Base-by-base conservation (phyloP, 306 rosid species). In the Cajanus cajan region DNA sequence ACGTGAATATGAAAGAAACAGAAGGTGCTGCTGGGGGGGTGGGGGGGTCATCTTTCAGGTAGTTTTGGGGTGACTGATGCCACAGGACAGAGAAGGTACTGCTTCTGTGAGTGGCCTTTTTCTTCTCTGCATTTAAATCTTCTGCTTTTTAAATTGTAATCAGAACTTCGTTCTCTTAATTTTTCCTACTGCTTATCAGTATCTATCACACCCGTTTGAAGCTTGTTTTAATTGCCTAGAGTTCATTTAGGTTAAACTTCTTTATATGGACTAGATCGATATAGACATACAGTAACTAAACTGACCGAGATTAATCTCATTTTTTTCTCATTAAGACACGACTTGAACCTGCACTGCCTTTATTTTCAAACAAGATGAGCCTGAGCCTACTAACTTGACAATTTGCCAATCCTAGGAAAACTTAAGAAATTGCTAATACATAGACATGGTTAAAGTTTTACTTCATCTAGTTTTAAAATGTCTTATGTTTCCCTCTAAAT, bases 341-440 rank as follows among this genome's bases (percentile, higher is more conserved):
- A 6, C 18, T 58, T 58, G 39, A 58, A 14, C 43, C 34, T 33
- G 43, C 6, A 40, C 22, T 31, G 9, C 68, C n/a, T 33, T 10
- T 13, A 28, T 62, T 33, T 62, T 33, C 12, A 11, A 4, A 55
- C 15, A 6, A 72, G 14, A 19, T 37, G 64, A 61, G 66, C 44
- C 34, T 19, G 64, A 47, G 45, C 44, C 37, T 14, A 25, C 24
- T 39, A n/a, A 55, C 39, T 59, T 59, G 19, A 25, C 1, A 31
- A 21, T 14, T 43, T 31, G 18, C 34, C 25, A 14, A 4, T 52
- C 37, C 21, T 1, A 16, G 7, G 18, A 79, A 44, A 45, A 44
- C 21, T 52, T 68, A 79, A 43, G 37, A 69, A 68, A 31, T 31
- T 78, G 58, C 57, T 67, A 64, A 45, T 13, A 58, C 11, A 63